Evolutionary conservation across 192 early-diverging fungal genomes (phyloP), one percentile per base, ranked within the genome.

Genomic region (Gamsiella multidivaricata): DNA sequence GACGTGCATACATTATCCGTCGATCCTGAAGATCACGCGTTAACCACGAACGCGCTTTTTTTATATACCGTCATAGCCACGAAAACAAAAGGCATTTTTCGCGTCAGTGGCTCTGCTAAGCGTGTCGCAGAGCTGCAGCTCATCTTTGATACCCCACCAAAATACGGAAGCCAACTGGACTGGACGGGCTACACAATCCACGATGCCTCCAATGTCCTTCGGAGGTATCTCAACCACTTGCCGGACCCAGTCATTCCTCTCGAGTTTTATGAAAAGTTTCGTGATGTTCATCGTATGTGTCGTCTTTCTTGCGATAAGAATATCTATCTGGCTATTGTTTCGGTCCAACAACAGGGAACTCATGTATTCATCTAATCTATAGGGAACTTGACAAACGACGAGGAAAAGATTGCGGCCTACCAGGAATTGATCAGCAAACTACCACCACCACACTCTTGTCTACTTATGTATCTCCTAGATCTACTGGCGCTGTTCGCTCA

Each of bases 131-230:
- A 85, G 69, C 79, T 94, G 39, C 89, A 94, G 66, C 69, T 84
- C 33, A 75, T 84, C 37, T 94, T 94, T 73, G 90, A 92, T 79
- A 80, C 80, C 8, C 79, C 84, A 26, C 86, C 87, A 5, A 69
- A 70, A 14, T 94, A 92, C 59, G 92, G 92, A 2, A 83, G 87
- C 14, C 72, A 83, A 52, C 56, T 87, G 17, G 83, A 86, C 41
- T 93, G 90, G 90, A 53, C 80, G 39, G 85, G 85, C 23, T 94
- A 88, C 75, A 90, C 90, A 2, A 84, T 92, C 17, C 93, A 94
- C 75, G 93, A 94, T 70, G 88, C 88, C n/a, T 91, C 91, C 15
- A 93, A 89, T 39, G 79, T 94, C 36, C 79, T 93, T 55, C 87
- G 91, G 5, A 82, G 91, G 37, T 94, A 90, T 69, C 70, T 94